Base-by-base conservation (phyloP, 768 basidiomycete species). In the Suillus ampliporus region DNA sequence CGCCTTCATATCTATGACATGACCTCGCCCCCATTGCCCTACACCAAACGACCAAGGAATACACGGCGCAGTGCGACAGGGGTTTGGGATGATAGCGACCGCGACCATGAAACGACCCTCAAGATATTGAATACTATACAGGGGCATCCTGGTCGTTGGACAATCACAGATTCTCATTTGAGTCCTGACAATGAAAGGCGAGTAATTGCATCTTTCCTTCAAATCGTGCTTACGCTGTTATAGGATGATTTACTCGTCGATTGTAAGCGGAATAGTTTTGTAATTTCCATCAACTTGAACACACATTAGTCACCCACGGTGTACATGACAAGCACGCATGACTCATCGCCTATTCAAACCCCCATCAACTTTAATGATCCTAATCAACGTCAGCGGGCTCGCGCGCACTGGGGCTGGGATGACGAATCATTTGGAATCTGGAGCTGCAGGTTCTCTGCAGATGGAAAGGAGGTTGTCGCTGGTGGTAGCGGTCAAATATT, bases 401-500 rank as follows among this genome's bases (percentile, higher is more conserved):
- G 71, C 19, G 65, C 76, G 40, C 48, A 62, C n/a, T 80, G 78
- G 71, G 75, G 74, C 23, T 71, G 70, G 19, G 78, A 79, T 34
- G 75, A 80, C 8, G 84, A 85, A 41, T 77, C 80, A 17, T 89
- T 87, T 62, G 87, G 91, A 53, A 92, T 99, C 59, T 99, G 93
- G 89, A 94, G 92, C 65, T 95, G 97, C 72, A 87, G 92, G 47
- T 99, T 99, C 74, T 98, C 95, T 40, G 94, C 96, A 8, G 97
- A 99, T 69, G 96, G 95, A 1, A 93, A 91, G 52, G 97, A 99
- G 76, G 88, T 99, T 21, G 86, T 99, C 48, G 97, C 97, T 34
- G 97, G 97, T 14, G 95, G 94, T 3, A 88, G 85, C 43, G 91
- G 92, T 10, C 88, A 89, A 41, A 87, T 93, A 31, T 92, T 91